Conservation (phyloP, 257 asterid species). For the Rubia yunnanensis region DNA sequence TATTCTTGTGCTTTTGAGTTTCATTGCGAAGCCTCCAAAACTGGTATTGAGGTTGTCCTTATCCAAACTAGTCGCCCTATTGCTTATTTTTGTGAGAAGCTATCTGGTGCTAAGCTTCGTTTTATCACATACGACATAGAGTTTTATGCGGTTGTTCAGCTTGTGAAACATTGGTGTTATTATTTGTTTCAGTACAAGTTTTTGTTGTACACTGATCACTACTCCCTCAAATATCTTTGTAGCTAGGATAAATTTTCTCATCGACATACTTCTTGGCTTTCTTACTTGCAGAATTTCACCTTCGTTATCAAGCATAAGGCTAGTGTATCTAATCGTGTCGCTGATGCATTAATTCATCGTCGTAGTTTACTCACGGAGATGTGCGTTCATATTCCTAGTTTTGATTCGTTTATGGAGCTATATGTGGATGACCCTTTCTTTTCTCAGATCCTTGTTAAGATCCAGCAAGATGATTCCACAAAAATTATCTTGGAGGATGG, state of each 20-base stretch:
- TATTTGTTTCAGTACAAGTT: no score
- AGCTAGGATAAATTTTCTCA: neutral
- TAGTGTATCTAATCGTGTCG: neutral
- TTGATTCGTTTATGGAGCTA: neutral
- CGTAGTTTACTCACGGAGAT: neutral
- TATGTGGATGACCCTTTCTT: neutral
- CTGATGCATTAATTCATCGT: neutral
- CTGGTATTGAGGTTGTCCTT: neutral
- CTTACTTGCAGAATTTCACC: neutral
- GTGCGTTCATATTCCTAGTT: neutral
- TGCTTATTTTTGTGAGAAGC: neutral
- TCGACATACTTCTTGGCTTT: neutral
- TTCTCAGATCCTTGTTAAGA: no score
- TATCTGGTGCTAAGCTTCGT: neutral
- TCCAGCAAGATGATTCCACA: no score
- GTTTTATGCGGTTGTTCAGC: neutral
- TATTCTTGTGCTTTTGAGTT: neutral
- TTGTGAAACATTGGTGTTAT: no score
- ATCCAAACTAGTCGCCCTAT: neutral
- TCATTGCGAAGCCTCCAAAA: neutral
- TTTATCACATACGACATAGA: neutral
- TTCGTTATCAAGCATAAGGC: neutral
- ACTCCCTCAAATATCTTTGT: no score
- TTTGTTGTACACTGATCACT: no score
- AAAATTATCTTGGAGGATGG: no score